Conservation (phyloP, 345 rosid genomes). For the Zanthoxylum bungeanum region DNA sequence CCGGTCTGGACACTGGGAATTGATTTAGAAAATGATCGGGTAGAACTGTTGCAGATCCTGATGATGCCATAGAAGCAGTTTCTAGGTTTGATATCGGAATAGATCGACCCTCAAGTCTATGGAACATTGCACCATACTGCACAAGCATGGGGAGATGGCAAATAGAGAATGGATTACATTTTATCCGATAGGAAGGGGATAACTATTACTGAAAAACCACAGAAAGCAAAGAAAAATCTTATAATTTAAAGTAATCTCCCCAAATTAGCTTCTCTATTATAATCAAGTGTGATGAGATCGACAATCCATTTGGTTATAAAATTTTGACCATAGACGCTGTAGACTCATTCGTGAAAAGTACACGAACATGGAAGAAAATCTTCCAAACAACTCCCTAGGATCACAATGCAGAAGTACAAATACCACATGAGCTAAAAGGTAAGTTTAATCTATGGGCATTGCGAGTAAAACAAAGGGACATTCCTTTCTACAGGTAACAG, state of each 20-base stretch:
- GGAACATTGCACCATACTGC: constrained; percentile 49
- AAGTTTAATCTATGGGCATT: neutral
- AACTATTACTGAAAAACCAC: neutral
- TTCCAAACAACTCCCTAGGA: neutral
- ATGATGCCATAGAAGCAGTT: constrained; percentile 37
- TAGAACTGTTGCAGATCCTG: constrained; percentile 23
- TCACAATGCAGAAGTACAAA: neutral
- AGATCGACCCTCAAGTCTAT: constrained; percentile 44
- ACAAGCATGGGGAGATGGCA: constrained; percentile 14
- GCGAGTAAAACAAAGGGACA: neutral
- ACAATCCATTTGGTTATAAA: neutral
- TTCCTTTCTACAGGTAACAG: neutral
- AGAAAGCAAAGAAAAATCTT: neutral
- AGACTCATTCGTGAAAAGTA: neutral
- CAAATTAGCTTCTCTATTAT: neutral
- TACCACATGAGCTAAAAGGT: neutral
- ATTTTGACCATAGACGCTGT: neutral
- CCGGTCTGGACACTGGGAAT: constrained; percentile 36
- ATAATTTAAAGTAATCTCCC: neutral
- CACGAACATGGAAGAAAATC: no score
- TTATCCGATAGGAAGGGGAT: neutral
- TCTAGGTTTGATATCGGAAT: constrained; percentile 34
- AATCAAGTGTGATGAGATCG: neutral
- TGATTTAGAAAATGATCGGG: constrained; percentile 38
- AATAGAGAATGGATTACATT: constrained; percentile 7